Base-by-base conservation (phyloP, 257 asterid genomes). In the Penstemon eatonii region DNA sequence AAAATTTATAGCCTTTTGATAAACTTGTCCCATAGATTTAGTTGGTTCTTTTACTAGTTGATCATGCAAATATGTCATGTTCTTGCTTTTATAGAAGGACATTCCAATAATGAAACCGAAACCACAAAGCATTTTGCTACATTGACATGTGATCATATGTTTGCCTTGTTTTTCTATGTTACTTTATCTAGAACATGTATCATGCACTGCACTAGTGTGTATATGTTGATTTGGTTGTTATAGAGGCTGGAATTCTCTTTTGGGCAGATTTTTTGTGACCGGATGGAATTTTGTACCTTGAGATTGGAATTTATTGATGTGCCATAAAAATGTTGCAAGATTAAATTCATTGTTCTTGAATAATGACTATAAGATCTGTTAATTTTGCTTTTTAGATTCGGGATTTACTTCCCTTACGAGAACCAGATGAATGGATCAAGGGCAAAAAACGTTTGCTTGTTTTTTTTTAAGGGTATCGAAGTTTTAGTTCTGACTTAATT, bases 61-160 rank as follows among this genome's bases (percentile, higher is more conserved):
- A 25, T 25, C 33, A 25, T 25, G 33, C 2, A 25, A 49, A 52
- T 41, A 36, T 57, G 66, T n/a, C 54, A 19, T 39, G 37, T 56
- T 72, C 56, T 67, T 59, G 56, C 65, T 64, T 57, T 75, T 75
- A 33, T 73, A 44, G n/a, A n/a, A n/a, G 76, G 67, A 72, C 74
- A 58, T 41, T 25, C 75, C 79, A 75, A 15, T 78, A 67, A 74
- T 74, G 76, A 71, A 74, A 13, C 18, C 50, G 68, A 67, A 53
- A 63, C 60, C 74, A 13, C 8, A 62, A 67, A 62, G 47, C 63
- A 58, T 25, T 52, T 63, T 69, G 69, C 13, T 43, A 67, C 56
- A 63, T 47, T 56, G 77, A 61, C 80, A 71, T 81, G 85, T 77
- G 82, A 75, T 42, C 33, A 57, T 62, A 59, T 55, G 55, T 58